phyloP scores from a whole-genome alignment of 257 asterid species.

The Solanum pimpinellifolium region DNA sequence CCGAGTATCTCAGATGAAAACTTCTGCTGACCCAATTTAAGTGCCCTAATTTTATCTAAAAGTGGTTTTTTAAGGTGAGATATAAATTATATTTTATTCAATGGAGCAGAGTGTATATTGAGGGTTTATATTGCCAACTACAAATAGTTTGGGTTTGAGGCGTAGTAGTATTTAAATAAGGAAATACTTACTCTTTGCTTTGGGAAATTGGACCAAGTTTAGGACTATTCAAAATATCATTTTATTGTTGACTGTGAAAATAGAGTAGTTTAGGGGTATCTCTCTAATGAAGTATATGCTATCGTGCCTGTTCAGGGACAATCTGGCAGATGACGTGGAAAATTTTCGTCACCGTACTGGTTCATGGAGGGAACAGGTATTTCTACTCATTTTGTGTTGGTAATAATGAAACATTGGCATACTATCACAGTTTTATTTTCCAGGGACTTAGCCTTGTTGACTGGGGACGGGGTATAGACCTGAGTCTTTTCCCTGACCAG shows the following conservation, averaged over 20 bases:
- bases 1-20: not conserved
- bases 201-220: not conserved
- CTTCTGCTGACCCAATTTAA: not conserved
- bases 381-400: not conserved
- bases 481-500: conserved; percentile 48
- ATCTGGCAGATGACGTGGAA: conserved; percentile 42
- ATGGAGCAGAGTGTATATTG: not conserved
- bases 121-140: not conserved
- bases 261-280: not conserved
- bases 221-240: not conserved
- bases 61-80: not conserved
- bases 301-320: conserved; percentile 34
- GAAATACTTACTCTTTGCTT: not conserved
- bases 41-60: not conserved
- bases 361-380: conserved; percentile 85
- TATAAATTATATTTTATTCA: not conserved
- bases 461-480: conserved; percentile 96
- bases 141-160: not conserved
- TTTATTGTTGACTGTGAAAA: not conserved
- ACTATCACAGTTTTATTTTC: conserved; percentile 3
- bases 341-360: conserved; percentile 43
- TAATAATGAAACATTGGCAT: not conserved
- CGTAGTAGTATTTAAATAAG: not conserved
- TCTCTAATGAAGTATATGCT: not conserved
- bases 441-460: conserved; percentile 98